Conservation (phyloP, 108 stramenopile species). For the Schizochytrium sp. region DNA sequence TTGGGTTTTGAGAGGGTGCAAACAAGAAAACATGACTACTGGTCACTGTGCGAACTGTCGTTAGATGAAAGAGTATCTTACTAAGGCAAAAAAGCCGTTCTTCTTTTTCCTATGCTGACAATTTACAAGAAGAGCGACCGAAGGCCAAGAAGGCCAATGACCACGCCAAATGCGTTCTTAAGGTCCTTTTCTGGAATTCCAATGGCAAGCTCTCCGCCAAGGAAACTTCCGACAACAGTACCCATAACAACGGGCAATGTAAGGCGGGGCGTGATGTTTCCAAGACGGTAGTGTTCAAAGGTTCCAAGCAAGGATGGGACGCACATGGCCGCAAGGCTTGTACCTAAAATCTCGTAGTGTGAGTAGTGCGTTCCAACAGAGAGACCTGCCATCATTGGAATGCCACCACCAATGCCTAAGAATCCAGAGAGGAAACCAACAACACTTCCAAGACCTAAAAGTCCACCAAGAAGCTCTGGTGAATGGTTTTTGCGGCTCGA, state of each 20-base stretch:
- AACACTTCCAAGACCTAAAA: slow-evolving; percentile 24
- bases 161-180: slow-evolving; percentile 10
- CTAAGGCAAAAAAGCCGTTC: too few relatives aligned
- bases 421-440: slow-evolving; percentile 32
- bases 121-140: neutral
- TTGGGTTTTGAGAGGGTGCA: too few relatives aligned
- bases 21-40: too few relatives aligned
- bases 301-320: slow-evolving; percentile 12
- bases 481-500: neutral
- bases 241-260: slow-evolving; percentile 6
- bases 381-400: slow-evolving; percentile 25
- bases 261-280: neutral
- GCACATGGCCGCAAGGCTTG: slow-evolving; percentile 38
- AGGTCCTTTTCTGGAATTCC: neutral
- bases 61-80: too few relatives aligned
- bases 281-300: neutral
- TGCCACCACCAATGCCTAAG: slow-evolving; percentile 56
- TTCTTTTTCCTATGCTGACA: too few relatives aligned
- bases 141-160: neutral
- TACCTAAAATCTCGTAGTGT: slow-evolving; percentile 34
- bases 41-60: too few relatives aligned
- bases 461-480: neutral
- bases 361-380: neutral
- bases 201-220: slow-evolving; percentile 33
- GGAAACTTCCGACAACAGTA: neutral